A percentile compares a stretch with the other conserved stretches of the same genome.
Conservation (phyloP, 441 rosid genomes). For the Corymbia calophylla region DNA sequence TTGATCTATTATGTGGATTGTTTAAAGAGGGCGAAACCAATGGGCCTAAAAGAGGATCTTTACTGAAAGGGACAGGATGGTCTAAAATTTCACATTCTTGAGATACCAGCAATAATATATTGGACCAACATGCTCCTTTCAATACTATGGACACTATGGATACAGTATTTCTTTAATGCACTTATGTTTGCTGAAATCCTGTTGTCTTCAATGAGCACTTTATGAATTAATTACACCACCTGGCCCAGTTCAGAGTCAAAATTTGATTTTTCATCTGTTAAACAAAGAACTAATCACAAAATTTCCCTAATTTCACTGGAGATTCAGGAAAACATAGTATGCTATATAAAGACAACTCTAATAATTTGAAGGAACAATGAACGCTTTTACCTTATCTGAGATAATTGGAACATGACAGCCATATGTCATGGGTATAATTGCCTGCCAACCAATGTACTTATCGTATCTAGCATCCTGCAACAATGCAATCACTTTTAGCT, state of each 20-base stretch:
- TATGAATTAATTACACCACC: background rate
- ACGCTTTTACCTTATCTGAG: constrained; percentile 58
- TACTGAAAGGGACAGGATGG: background rate
- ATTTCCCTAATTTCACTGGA: background rate
- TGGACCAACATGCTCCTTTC: background rate
- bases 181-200: background rate
- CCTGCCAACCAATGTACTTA: constrained; percentile 77
- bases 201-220: background rate
- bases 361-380: background rate
- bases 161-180: background rate
- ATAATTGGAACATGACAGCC: constrained; percentile 97
- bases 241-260: background rate
- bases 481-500: background rate
- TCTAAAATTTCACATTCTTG: background rate
- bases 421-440: constrained; percentile 97
- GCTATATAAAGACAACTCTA: background rate
- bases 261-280: background rate
- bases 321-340: background rate
- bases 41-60: background rate
- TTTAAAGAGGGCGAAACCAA: background rate
- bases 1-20: background rate
- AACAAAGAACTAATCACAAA: background rate
- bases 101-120: background rate
- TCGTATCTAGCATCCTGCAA: constrained; percentile 86
- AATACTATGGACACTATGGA: background rate